Base-by-base conservation (phyloP, 257 asterid species). In the Capsicum baccatum region DNA sequence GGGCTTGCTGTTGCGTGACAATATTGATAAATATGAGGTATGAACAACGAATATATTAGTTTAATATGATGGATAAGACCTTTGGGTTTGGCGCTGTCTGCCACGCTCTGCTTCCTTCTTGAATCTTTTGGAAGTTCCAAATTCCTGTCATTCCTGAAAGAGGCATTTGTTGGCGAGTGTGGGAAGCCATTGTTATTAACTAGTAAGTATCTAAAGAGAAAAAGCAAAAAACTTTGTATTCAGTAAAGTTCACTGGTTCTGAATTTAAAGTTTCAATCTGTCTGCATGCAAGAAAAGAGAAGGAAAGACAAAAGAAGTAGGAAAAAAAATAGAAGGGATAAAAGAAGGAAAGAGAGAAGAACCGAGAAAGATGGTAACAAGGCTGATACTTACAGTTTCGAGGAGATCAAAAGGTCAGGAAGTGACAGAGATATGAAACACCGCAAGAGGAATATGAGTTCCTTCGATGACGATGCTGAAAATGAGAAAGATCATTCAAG, bases 261-360 rank as follows among this genome's bases (percentile, higher is more conserved):
- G 63, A 48, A 44, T 42, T 80, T 42, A n/a, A 33, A 64, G 71
- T 64, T 64, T 64, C 35, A 64, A 33, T 64, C 80, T 71, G 89
- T n/a, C n/a, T n/a, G n/a, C 91, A 95, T 98, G 93, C 91, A 63
- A 94, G 89, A 86, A 95, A 90, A 89, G 95, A 93, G 59, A 89
- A 88, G 88, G 98, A 88, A 95, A 91, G 91, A 89, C 95, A 82
- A 93, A 88, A 79, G 91, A 89, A 88, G 88, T 91, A 91, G 89
- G 92, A 86, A 62, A 93, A 86, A 76, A 92, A 92, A n/a, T 33
- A 91, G 93, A 79, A 92, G 87, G 87, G 85, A 88, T 56, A 91
- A 84, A 81, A 88, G 84, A 86, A 88, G 92, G 90, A 89, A 85
- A 86, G 84, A 87, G 56, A 94, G 83, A 85, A 76, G 35, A 2